Evolutionary conservation across 805 yeast genomes (phyloP).

Genomic region (Candida berthetii): DNA sequence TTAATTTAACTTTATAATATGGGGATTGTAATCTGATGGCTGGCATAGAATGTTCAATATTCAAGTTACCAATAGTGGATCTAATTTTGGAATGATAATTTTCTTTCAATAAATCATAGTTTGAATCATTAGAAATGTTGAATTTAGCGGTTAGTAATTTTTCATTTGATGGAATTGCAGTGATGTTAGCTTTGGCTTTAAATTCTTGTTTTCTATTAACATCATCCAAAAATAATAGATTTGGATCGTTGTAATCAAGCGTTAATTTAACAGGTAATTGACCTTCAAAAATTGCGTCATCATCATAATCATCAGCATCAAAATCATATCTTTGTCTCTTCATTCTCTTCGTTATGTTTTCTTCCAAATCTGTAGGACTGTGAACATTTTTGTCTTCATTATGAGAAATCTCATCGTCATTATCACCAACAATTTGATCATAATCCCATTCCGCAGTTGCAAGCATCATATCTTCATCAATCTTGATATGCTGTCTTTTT

Average conservation of each 20-base stretch:
- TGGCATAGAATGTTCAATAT: conserved; percentile 87
- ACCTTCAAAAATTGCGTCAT: conserved; percentile 74
- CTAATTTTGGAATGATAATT: conserved; percentile 90
- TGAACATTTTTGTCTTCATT: background rate
- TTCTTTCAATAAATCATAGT: conserved; percentile 74
- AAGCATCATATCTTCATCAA: conserved; percentile 47
- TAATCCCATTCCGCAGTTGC: conserved; percentile 81
- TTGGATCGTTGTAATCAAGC: conserved; percentile 85
- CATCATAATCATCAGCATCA: conserved; percentile 49
- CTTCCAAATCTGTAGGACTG: background rate
- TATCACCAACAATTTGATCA: conserved; percentile 48
- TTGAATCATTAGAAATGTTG: conserved; percentile 83
- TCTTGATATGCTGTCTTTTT: conserved; percentile 8
- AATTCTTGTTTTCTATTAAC: conserved; percentile 11
- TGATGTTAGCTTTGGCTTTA: conserved; percentile 8
- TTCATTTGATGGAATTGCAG: conserved; percentile 45
- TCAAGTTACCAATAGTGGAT: conserved; percentile 84
- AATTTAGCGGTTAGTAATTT: conserved; percentile 53
- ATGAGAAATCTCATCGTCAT: background rate
- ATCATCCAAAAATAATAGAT: conserved; percentile 59
- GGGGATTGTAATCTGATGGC: conserved; percentile 87
- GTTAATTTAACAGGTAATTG: conserved; percentile 33
- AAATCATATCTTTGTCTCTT: conserved; percentile 23
- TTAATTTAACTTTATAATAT: conserved; percentile 72
- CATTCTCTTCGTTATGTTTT: conserved; percentile 9